Evolutionary conservation across 371 early-diverging fungal genomes (phyloP).

Genomic region (Mucor racemosus): DNA sequence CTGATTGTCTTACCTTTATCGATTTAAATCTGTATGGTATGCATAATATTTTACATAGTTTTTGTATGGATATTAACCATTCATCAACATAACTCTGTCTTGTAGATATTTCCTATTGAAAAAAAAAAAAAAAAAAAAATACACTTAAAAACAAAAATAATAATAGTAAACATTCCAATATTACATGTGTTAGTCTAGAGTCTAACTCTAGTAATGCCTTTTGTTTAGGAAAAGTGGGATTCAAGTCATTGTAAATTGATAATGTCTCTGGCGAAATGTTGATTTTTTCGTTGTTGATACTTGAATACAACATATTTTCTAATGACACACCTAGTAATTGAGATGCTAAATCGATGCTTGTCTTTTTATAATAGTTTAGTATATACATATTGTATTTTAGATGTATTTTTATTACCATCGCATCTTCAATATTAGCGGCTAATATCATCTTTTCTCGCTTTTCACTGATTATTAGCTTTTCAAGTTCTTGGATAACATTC

Average conservation of each 20-base stretch:
- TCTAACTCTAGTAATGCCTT: constrained; percentile 25
- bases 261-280: constrained; percentile 16
- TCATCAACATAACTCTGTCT: constrained; percentile 26
- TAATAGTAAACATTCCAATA: constrained; percentile 13
- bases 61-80: constrained; percentile 29
- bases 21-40: constrained; percentile 19
- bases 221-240: constrained; percentile 31
- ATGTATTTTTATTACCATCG: constrained; percentile 34
- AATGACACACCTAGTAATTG: constrained; percentile 30
- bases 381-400: not conserved
- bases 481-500: constrained; percentile 25
- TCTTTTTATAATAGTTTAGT: constrained; percentile 2
- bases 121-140: not conserved
- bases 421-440: constrained; percentile 52
- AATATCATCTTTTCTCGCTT: constrained; percentile 30
- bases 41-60: constrained; percentile 22
- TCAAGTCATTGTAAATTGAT: constrained; percentile 17
- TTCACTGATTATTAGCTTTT: constrained; percentile 20
- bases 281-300: constrained; percentile 25
- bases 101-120: constrained; percentile 27
- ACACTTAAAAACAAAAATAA: constrained; percentile 6
- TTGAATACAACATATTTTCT: constrained; percentile 29
- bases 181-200: constrained; percentile 28
- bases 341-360: constrained; percentile 27
- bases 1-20: constrained; percentile 17